Evolutionary conservation across 2,329 filamentous ascomycete genomes (phyloP), one percentile per base, ranked within the genome.

Genomic region (Penicillium sp.): DNA sequence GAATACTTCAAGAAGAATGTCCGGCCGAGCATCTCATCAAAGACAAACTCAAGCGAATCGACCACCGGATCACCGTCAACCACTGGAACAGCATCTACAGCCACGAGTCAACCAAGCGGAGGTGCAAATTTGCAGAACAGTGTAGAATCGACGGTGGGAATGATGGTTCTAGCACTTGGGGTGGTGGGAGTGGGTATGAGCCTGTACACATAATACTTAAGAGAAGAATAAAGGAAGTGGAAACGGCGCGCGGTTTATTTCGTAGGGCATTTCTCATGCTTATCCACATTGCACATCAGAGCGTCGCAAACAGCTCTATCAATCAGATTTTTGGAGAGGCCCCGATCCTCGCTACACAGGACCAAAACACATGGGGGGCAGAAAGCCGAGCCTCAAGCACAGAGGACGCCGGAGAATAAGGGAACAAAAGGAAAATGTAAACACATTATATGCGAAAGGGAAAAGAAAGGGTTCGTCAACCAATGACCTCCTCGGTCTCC

Each of bases 401-500:
- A 64, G 59, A 59, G 58, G 59, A 65, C 63, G 60, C 63, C 63
- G 64, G 60, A 51, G 54, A 53, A 56, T 62, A 65, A 61, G 63
- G 67, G 33, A 43, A 67, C 58, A 61, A 63, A 64, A 62, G 61
- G 62, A 46, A 64, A 68, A 59, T 57, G 50, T 58, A 66, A 65
- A 62, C 59, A 68, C 68, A 69, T 68, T 70, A 72, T 62, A 68
- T 67, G 68, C 63, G 66, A 64, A 60, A 60, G 60, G 64, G 63
- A 60, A 60, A 55, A 59, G 59, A 45, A 58, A 46, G 51, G 58
- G 58, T 57, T 63, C 61, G 66, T 71, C 69, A 77, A 70, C 64
- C 76, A 63, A 84, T 76, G 64, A 90, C 81, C 79, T 98, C 95
- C 82, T 98, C 95, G 57, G 82, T 89, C 84, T 97, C 80, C 67